Conservation (phyloP, 768 basidiomycete species). For the Holtermannia corniformis region DNA sequence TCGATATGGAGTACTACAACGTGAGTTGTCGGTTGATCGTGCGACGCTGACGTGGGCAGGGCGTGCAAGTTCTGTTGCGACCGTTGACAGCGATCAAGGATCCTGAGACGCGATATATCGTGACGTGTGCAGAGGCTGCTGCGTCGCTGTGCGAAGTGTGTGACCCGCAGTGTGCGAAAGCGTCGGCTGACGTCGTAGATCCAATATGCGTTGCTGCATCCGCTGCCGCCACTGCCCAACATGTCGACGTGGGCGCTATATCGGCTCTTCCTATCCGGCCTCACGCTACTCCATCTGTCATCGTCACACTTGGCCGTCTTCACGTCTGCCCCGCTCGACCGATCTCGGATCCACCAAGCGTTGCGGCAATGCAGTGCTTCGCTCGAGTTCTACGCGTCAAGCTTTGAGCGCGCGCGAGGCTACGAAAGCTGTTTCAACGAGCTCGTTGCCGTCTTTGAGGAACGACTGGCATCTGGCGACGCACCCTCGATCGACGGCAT, state of each 20-base stretch:
- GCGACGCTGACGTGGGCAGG: neutral
- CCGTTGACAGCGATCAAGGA: constrained; percentile 17
- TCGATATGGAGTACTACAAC: constrained; percentile 26
- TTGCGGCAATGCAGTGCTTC: constrained; percentile 11
- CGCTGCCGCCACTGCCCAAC: neutral
- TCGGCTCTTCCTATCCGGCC: constrained; percentile 20
- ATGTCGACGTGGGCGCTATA: constrained; percentile 21
- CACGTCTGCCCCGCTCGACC: constrained; percentile 5
- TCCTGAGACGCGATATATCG: constrained; percentile 9
- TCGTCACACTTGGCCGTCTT: neutral
- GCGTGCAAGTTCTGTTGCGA: constrained; percentile 24
- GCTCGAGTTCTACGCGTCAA: constrained; percentile 5
- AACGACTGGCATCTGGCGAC: neutral
- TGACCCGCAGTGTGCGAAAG: neutral
- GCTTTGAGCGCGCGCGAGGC: constrained; percentile 3
- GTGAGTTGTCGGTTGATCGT: constrained; percentile 1
- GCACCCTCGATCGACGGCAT: neutral
- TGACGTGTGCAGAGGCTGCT: constrained; percentile 20
- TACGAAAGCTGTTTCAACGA: constrained; percentile 12
- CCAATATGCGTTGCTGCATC: constrained; percentile 17
- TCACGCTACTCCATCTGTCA: constrained; percentile 21
- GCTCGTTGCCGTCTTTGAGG: constrained; percentile 10
- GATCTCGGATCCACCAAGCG: constrained; percentile 4
- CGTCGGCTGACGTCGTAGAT: constrained; percentile 12
- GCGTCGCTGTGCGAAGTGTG: constrained; percentile 21